Percentiles rank a stretch among this genome's conserved stretches.
Conservation (phyloP, 1,284 basidiomycete genomes). For the Leccinum huronense region DNA sequence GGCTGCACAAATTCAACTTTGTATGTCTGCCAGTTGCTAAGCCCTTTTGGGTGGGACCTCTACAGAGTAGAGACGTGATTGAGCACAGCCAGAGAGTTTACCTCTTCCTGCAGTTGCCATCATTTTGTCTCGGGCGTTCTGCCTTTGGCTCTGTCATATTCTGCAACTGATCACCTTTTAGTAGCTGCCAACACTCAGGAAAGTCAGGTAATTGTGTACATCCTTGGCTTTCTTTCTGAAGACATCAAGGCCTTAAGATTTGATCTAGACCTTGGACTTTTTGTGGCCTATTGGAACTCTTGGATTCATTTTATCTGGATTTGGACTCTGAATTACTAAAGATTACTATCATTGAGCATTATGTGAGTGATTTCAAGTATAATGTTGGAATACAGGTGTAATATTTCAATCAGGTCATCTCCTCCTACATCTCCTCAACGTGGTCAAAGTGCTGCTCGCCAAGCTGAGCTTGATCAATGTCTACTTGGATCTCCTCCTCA, state of each 20-base stretch:
- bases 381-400: not conserved
- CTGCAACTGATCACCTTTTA: not conserved
- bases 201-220: slow-evolving; percentile 1
- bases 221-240: not conserved
- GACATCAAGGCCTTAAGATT: not conserved
- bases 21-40: no score
- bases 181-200: not conserved
- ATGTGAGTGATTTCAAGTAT: no score
- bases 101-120: not conserved
- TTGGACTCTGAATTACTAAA: not conserved
- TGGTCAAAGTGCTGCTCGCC: not conserved
- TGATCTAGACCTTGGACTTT: not conserved
- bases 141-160: not conserved
- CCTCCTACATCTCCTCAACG: slow-evolving; percentile 1
- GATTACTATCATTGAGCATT: no score
- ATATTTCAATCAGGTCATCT: not conserved
- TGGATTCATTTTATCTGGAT: not conserved
- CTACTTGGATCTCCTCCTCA: slow-evolving; percentile 5
- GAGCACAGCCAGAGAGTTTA: not conserved
- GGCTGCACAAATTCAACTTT: no score
- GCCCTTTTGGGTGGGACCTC: no score
- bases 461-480: slow-evolving; percentile 4
- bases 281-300: no score
- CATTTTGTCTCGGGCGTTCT: slow-evolving; percentile 2
- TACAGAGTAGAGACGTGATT: no score